Evolutionary conservation across 1,284 basidiomycete species (phyloP).

Genomic region (Cryptococcus sp.): DNA sequence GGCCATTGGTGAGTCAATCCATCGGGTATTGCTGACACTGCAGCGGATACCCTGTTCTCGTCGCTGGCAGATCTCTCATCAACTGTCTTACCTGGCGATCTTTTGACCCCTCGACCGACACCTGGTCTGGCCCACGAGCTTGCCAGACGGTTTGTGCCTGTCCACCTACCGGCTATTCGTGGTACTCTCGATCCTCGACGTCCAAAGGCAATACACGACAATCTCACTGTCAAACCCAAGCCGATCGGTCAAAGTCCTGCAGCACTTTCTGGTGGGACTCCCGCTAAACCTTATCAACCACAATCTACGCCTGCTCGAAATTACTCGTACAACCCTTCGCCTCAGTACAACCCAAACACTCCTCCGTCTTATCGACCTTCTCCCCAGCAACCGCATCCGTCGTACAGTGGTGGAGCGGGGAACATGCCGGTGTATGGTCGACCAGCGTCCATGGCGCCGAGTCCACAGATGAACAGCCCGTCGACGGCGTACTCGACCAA

Average conservation of each 20-base stretch:
- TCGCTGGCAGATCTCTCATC: constrained; percentile 26
- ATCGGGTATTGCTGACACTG: not conserved
- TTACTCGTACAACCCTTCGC: no score
- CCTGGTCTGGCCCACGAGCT: constrained; percentile 31
- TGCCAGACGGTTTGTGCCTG: constrained; percentile 21
- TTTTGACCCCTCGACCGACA: constrained; percentile 7
- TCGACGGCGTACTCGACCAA: no score
- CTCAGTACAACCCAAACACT: no score
- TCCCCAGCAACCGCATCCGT: no score
- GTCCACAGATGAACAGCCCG: no score
- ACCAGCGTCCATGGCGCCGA: not conserved
- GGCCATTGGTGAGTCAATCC: constrained; percentile 24
- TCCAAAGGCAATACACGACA: constrained; percentile 38
- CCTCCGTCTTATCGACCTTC: no score
- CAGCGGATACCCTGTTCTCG: constrained; percentile 30
- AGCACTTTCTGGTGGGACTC: not conserved
- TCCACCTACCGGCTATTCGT: constrained; percentile 25
- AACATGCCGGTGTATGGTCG: not conserved
- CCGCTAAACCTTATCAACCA: no score
- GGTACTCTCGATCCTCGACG: constrained; percentile 40
- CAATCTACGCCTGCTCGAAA: no score
- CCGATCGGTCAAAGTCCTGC: constrained; percentile 1
- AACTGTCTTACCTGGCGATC: constrained; percentile 12
- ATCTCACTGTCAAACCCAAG: constrained; percentile 18
- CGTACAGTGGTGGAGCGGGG: no score